phyloP scores from a whole-genome alignment of 495 filamentous ascomycete species.

The Tuber microsphaerosporum region DNA sequence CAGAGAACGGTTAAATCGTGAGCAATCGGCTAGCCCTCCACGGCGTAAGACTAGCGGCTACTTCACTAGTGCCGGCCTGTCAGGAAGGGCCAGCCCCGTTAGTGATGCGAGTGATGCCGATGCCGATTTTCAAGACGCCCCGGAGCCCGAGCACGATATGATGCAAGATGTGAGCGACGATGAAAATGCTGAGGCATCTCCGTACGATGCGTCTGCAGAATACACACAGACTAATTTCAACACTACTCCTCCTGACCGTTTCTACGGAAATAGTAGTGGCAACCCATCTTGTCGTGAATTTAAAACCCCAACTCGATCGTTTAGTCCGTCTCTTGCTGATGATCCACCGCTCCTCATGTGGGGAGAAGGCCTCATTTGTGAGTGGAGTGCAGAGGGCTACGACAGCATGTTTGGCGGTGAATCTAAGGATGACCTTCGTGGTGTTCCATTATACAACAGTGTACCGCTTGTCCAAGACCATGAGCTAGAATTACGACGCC shows the following conservation, averaged over 20 bases:
- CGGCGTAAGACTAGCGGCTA: conserved; percentile 17
- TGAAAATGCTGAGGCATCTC: conserved; percentile 19
- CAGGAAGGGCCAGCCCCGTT: conserved; percentile 23
- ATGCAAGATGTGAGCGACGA: conserved; percentile 43
- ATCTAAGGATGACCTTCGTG: conserved; percentile 46
- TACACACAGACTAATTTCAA: conserved; percentile 18
- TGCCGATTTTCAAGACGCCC: conserved; percentile 32
- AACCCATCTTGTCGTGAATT: conserved; percentile 34
- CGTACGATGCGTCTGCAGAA: conserved; percentile 14
- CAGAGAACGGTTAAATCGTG: conserved; percentile 25
- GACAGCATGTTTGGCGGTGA: conserved; percentile 63
- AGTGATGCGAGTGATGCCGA: conserved; percentile 39
- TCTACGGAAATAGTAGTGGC: conserved; percentile 32
- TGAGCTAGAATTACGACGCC: conserved; percentile 56
- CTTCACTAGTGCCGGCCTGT: conserved; percentile 19
- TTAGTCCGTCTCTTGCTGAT: conserved; percentile 41
- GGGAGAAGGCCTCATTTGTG: conserved; percentile 75
- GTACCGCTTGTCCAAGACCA: conserved; percentile 56
- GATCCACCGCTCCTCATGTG: conserved; percentile 62
- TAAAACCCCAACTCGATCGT: conserved; percentile 26
- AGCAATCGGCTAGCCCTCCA: conserved; percentile 24
- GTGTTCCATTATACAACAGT: conserved; percentile 47
- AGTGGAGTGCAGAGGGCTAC: conserved; percentile 64
- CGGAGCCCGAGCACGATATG: conserved; percentile 18
- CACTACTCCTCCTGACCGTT: conserved; percentile 12